Conservation (phyloP, 179 eudicot species). For the Vitellaria paradoxa region DNA sequence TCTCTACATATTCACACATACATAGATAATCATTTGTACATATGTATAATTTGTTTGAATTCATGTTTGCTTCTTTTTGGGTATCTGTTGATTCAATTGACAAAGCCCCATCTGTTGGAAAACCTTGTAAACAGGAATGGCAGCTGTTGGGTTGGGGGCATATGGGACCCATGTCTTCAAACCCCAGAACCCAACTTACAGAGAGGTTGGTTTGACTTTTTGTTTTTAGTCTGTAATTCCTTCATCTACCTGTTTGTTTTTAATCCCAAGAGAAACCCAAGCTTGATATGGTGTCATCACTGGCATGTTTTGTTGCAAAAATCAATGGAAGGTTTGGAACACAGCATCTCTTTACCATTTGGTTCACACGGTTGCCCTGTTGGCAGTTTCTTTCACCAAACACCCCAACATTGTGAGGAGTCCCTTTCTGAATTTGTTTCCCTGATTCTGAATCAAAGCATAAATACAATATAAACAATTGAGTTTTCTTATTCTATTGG, state of each 20-base stretch:
- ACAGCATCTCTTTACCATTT: conserved; percentile 87
- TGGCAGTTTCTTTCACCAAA: conserved; percentile 67
- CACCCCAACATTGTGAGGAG: conserved; percentile 65
- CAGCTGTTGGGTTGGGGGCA: conserved; percentile 85
- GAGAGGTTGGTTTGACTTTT: conserved; percentile 41
- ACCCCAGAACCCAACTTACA: conserved; percentile 69
- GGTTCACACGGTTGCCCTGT: conserved; percentile 81
- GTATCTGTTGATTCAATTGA: neutral
- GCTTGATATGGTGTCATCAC: neutral
- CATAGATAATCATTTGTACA: no score
- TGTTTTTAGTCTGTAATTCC: neutral
- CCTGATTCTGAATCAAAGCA: neutral
- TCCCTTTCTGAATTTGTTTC: neutral
- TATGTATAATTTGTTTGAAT: neutral
- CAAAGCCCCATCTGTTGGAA: neutral
- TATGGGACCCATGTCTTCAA: conserved; percentile 90
- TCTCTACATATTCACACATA: no score
- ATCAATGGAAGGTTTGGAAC: conserved; percentile 70
- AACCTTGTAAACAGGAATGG: conserved; percentile 44
- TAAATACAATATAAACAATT: no score
- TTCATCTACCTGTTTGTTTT: conserved; percentile 4
- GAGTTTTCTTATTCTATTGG: neutral
- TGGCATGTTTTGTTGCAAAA: neutral
- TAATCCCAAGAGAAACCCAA: neutral
- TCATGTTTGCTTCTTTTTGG: neutral